These are phyloP conservation scores for Sporothrix sp. DNA, from an alignment of 2,329 filamentous ascomycete species.

Conservation along the genomic window DNA sequence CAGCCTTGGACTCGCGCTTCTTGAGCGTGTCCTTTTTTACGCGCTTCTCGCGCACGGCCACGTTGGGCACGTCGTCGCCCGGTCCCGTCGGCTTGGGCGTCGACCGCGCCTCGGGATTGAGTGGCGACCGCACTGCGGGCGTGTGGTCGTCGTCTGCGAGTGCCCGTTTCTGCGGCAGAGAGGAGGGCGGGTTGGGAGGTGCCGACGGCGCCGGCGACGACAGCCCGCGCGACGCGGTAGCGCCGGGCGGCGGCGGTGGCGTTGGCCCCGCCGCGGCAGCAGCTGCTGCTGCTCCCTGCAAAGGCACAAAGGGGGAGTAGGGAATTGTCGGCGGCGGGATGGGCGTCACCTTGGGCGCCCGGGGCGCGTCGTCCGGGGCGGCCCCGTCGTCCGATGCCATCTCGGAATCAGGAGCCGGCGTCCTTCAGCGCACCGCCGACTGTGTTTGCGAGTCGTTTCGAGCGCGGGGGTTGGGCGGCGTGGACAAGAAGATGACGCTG, in stretches of 20 bases:
- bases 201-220: background rate
- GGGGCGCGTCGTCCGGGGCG: background rate
- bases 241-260: constrained; percentile 21
- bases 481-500: too few relatives aligned
- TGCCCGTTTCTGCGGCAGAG: constrained; percentile 54
- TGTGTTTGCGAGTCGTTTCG: too few relatives aligned
- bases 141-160: constrained; percentile 57
- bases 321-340: constrained; percentile 18
- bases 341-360: constrained; percentile 14
- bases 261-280: constrained; percentile 15
- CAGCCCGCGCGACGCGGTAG: constrained; percentile 14
- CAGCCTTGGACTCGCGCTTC: constrained; percentile 55
- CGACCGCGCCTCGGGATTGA: constrained; percentile 51
- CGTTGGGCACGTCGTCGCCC: constrained; percentile 25
- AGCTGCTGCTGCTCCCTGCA: background rate
- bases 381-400: constrained; percentile 11
- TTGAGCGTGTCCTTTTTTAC: constrained; percentile 58
- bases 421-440: too few relatives aligned
- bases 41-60: constrained; percentile 39
- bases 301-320: constrained; percentile 2
- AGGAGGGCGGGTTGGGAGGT: constrained; percentile 8
- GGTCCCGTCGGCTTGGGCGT: constrained; percentile 28
- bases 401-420: too few relatives aligned
- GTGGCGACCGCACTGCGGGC: constrained; percentile 61
- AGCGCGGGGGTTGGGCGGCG: too few relatives aligned